These are phyloP conservation scores for Berkeleyomyces basicola DNA, from an alignment of 2,329 filamentous ascomycete species.

Conservation along the genomic window DNA sequence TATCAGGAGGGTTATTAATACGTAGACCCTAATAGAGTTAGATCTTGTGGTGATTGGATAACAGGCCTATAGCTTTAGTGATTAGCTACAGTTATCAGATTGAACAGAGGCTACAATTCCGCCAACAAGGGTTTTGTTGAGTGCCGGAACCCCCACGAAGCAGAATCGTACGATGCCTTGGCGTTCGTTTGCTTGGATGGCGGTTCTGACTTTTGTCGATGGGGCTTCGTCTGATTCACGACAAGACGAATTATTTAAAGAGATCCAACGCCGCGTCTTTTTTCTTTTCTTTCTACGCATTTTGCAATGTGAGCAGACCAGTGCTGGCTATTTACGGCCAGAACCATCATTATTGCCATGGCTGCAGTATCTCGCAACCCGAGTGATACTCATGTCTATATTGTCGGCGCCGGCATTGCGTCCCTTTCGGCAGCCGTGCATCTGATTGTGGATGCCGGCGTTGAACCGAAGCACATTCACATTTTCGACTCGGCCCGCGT, in stretches of 20 bases:
- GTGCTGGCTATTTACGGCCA: background rate
- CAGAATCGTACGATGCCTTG: background rate
- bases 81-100: background rate
- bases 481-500: constrained; percentile 20
- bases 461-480: constrained; percentile 21
- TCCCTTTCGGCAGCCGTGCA: constrained; percentile 23
- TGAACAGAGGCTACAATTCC: background rate
- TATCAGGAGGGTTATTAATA: too few species aligned
- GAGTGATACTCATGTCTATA: constrained; percentile 18
- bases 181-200: background rate
- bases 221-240: background rate
- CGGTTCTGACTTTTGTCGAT: background rate
- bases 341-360: background rate
- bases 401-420: constrained; percentile 22
- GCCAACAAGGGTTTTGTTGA: background rate
- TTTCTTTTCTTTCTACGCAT: background rate
- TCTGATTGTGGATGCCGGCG: constrained; percentile 21
- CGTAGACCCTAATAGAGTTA: too few species aligned
- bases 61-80: too few species aligned
- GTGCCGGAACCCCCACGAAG: background rate
- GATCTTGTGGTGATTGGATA: too few species aligned
- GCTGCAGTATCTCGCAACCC: background rate
- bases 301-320: background rate
- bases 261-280: background rate
- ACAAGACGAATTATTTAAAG: background rate